Base-by-base conservation (phyloP, 345 rosid species). In the Eutrema yunnanense region DNA sequence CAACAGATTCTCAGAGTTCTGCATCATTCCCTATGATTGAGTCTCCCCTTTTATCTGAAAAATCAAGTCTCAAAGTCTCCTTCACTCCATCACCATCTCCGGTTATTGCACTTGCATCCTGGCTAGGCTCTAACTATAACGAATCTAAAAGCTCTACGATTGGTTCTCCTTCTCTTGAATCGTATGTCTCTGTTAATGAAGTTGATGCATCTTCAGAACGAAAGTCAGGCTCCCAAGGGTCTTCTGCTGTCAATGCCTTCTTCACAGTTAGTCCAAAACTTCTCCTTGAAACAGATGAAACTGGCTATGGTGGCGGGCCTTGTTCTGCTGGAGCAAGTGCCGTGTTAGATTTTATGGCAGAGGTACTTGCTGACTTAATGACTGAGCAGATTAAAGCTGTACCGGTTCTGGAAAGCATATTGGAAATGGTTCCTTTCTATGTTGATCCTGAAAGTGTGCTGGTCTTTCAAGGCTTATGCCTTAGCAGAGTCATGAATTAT, bases 311-410 rank as follows among this genome's bases (percentile, higher is more conserved):
- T 46, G 98, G 99, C 9, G 99, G 99, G 73, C 98, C 98, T 60
- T 95, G 99, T 82, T 92, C 96, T 80, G 98, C 98, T 44, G 99
- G 92, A 74, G 98, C 98, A 41, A 90, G 97, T 80, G 98, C 98
- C 44, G 80, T 88, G 73, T 81, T 95, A 78, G 99, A 95, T 85
- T 95, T 95, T 78, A 78, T 92, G 82, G 98, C 97, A 26, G 99
- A 95, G 86, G 96, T 88, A 81, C 92, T 95, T 67, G 90, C 99
- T 78, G 98, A 89, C 83, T 77, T 88, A 59, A 37, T 84, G 83
- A 86, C 92, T 49, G 99, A 95, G 85, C 99, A 95, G 85, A 78
- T 88, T 68, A 95, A 85, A 87, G 90, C 94, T 36, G 83, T 92
- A 62, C 94, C 81, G 71, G 67, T 85, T 81, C 81, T 92, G 36